Evolutionary conservation across 257 asterid genomes (phyloP), one percentile per base, ranked within the genome.

Genomic region (Anisodus tanguticus): DNA sequence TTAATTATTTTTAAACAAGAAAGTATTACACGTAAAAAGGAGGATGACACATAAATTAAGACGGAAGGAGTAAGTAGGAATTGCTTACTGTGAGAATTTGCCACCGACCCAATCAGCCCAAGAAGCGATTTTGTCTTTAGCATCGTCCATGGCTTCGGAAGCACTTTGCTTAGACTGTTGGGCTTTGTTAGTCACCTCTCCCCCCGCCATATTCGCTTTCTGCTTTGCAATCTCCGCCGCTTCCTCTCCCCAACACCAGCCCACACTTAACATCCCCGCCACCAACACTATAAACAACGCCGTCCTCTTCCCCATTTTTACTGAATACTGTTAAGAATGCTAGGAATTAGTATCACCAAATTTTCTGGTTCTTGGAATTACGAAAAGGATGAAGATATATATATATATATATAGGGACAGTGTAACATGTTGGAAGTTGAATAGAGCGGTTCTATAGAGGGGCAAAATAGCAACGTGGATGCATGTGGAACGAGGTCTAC

Each of bases 21-120:
- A 31, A 31, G 35, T 31, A 1, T 31, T 1, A 31, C 35, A 31
- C 1, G 35, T 31, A 31, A 31, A 31, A 31, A 31, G 35, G 35
- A 41, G 5, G 45, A 5, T 3, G 5, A 41, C 45, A 41, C 45
- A 41, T 6, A 41, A 41, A 41, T 41, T 41, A 5, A 41, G 45
- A 31, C 35, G 35, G 35, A 31, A 41, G 45, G 45, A 13, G 15
- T 51, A 8, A 15, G 19, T 43, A n/a, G 15, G 13, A 26, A 72
- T 19, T 47, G 60, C 85, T 87, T 88, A 92, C 97, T 86, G 89
- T 2, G 92, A 81, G 26, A 90, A 83, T 78, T 88, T 89, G 86
- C 45, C 66, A 26, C 84, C 6, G 83, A 93, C 93, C 97, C 92
- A 89, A 74, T 80, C 89, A 41, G 94, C 47, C 95, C 92, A 91